Conservation (phyloP, 139 green algal species). For the Micractinium conductrix region DNA sequence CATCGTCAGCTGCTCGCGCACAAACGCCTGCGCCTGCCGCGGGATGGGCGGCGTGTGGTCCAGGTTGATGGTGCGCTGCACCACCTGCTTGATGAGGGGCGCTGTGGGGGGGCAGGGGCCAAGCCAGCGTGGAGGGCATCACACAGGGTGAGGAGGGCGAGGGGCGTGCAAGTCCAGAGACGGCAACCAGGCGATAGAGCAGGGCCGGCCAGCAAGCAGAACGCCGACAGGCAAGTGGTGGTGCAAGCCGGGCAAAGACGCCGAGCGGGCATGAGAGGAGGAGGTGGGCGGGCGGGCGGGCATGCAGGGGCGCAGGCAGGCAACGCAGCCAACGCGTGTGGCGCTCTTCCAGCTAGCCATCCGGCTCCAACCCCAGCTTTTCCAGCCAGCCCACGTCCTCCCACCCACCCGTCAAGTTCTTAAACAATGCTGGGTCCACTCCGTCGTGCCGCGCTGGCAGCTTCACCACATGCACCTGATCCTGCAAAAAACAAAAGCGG, state of each 20-base stretch:
- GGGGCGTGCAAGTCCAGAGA: neutral
- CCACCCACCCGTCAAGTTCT: neutral
- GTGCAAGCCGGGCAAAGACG: too few species aligned
- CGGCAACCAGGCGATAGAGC: neutral
- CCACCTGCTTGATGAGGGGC: conserved; percentile 40
- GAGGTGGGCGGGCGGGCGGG: too few species aligned
- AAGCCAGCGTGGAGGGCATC: neutral
- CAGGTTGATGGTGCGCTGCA: conserved; percentile 7
- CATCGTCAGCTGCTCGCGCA: conserved; percentile 29
- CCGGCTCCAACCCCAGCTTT: too few species aligned
- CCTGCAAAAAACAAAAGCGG: too few species aligned
- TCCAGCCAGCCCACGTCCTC: neutral
- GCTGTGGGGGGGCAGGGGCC: neutral
- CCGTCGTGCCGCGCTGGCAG: neutral
- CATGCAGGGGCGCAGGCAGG: too few species aligned
- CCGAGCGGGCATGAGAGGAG: too few species aligned
- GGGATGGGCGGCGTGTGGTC: conserved; percentile 30
- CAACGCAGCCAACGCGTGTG: too few species aligned
- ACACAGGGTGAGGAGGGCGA: too few species aligned
- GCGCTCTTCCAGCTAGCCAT: too few species aligned
- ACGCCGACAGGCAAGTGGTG: too few species aligned
- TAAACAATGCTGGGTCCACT: neutral
- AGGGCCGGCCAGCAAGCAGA: too few species aligned
- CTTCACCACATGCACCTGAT: neutral
- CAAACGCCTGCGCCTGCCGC: conserved; percentile 41